Percentiles rank a stretch among this genome's conserved stretches.
Conservation (phyloP, 164 flowering plant species). For the Vitis rupestris region DNA sequence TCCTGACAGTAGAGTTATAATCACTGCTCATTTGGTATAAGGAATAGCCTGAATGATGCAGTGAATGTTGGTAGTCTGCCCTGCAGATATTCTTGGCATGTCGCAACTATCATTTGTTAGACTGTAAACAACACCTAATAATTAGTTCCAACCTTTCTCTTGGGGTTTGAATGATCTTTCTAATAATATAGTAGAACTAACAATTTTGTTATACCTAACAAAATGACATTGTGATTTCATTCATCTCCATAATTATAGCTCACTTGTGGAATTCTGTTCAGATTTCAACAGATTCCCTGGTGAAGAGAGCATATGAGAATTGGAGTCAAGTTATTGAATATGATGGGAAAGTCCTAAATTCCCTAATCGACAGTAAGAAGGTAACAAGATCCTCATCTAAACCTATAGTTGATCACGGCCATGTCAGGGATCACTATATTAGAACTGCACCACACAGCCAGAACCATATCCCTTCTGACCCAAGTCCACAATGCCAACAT, state of each 20-base stretch:
- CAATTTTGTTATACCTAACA: too few relatives aligned
- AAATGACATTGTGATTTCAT: not conserved
- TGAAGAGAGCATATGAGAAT: conserved; percentile 55
- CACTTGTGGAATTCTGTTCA: conserved; percentile 22
- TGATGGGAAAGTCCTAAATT: conserved; percentile 44
- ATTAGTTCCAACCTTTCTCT: too few relatives aligned
- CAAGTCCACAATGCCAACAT: conserved; percentile 19
- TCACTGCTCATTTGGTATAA: too few relatives aligned
- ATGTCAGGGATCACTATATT: conserved; percentile 12
- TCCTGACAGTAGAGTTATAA: too few relatives aligned
- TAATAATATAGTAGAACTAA: too few relatives aligned
- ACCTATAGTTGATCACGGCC: conserved; percentile 7
- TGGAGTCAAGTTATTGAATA: conserved; percentile 57
- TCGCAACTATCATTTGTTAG: too few relatives aligned
- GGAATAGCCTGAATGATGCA: too few relatives aligned
- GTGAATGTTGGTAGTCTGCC: too few relatives aligned
- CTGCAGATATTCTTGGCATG: too few relatives aligned
- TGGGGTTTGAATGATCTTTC: too few relatives aligned
- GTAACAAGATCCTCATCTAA: conserved; percentile 11
- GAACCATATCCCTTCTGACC: conserved; percentile 25
- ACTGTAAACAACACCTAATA: too few relatives aligned
- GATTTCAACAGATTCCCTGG: conserved; percentile 46
- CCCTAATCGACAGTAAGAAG: conserved; percentile 19
- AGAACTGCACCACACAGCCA: conserved; percentile 18
- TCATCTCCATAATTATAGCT: not conserved